These are phyloP conservation scores for Neospermospora avenae DNA, from an alignment of 2,329 filamentous ascomycete species.

Conservation along the genomic window DNA sequence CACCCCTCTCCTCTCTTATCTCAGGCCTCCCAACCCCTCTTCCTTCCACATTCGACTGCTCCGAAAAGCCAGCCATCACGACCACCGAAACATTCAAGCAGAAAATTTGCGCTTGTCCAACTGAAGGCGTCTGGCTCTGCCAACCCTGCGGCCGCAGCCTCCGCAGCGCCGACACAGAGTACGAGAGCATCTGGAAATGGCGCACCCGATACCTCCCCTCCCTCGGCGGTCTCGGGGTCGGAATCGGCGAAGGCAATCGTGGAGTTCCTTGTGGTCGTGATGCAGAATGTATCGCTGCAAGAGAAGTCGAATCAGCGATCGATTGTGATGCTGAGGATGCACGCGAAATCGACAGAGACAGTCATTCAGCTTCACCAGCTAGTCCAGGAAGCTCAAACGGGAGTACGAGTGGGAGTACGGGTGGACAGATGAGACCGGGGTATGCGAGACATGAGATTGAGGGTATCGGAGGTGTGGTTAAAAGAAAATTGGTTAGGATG, in stretches of 20 bases:
- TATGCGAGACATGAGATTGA: slow-evolving; percentile 88
- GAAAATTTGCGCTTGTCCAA: slow-evolving; percentile 35
- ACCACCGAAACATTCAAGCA: slow-evolving; percentile 31
- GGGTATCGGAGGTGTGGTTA: slow-evolving; percentile 82
- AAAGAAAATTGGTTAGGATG: slow-evolving; percentile 82
- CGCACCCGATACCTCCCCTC: slow-evolving; percentile 79
- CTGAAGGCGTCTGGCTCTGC: slow-evolving; percentile 75
- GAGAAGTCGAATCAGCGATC: slow-evolving; percentile 76
- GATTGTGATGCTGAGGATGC: slow-evolving; percentile 81
- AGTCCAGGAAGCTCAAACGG: slow-evolving; percentile 18
- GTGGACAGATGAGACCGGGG: slow-evolving; percentile 54
- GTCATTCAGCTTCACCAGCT: slow-evolving; percentile 21
- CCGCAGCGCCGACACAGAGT: slow-evolving; percentile 55
- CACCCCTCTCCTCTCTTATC: slow-evolving; percentile 58
- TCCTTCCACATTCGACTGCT: background rate
- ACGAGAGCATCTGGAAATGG: slow-evolving; percentile 79
- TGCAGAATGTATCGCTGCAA: slow-evolving; percentile 69
- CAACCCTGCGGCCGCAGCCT: slow-evolving; percentile 76
- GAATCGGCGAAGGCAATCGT: slow-evolving; percentile 83
- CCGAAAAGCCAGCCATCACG: slow-evolving; percentile 40
- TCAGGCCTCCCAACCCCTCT: slow-evolving; percentile 20
- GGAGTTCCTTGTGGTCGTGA: slow-evolving; percentile 87
- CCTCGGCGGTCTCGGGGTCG: slow-evolving; percentile 76
- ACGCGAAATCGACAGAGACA: slow-evolving; percentile 28
- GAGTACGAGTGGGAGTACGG: slow-evolving; percentile 20